A percentile compares a stretch with the other conserved stretches of the same genome.
Evolutionary conservation across 148 eudicot species (phyloP).

Genomic region (Drosera capensis): DNA sequence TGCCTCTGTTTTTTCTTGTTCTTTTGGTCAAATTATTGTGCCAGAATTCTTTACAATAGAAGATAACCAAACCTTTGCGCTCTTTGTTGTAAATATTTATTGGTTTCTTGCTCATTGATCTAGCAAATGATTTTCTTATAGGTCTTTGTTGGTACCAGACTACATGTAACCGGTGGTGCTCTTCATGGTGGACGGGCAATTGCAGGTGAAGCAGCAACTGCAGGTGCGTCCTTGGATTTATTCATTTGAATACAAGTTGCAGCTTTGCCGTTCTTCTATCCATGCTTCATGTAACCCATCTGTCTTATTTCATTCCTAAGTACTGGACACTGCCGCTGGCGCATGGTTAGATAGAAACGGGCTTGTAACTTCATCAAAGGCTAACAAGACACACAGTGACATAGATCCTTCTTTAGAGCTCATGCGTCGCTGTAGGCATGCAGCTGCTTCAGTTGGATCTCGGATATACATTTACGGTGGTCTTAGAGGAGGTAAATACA

Average conservation of each 20-base stretch:
- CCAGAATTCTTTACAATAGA: no score
- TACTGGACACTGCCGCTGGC: constrained; percentile 98
- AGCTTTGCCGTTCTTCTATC: constrained; percentile 1
- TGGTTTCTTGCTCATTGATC: not conserved
- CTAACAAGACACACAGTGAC: constrained; percentile 44
- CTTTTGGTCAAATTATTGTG: no score
- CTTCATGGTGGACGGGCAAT: constrained; percentile 85
- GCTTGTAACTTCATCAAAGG: constrained; percentile 64
- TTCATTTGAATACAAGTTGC: not conserved
- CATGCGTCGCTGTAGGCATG: constrained; percentile 96
- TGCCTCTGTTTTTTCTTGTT: no score
- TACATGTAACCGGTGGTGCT: constrained; percentile 96
- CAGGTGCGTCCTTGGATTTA: constrained; percentile 34
- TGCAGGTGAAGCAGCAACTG: constrained; percentile 77
- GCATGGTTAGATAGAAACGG: constrained; percentile 95
- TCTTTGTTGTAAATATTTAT: not conserved
- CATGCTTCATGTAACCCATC: no score
- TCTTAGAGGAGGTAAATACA: constrained; percentile 68
- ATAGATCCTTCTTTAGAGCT: constrained; percentile 59
- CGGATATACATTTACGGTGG: constrained; percentile 77
- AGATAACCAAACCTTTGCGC: no score
- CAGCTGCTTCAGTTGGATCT: constrained; percentile 78
- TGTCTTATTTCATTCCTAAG: constrained; percentile 21
- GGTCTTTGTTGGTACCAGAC: constrained; percentile 95
- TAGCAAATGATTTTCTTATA: constrained; percentile 23